These are phyloP conservation scores for Hirschioporus abietinus DNA, from an alignment of 768 basidiomycete species.

Conservation along the genomic window DNA sequence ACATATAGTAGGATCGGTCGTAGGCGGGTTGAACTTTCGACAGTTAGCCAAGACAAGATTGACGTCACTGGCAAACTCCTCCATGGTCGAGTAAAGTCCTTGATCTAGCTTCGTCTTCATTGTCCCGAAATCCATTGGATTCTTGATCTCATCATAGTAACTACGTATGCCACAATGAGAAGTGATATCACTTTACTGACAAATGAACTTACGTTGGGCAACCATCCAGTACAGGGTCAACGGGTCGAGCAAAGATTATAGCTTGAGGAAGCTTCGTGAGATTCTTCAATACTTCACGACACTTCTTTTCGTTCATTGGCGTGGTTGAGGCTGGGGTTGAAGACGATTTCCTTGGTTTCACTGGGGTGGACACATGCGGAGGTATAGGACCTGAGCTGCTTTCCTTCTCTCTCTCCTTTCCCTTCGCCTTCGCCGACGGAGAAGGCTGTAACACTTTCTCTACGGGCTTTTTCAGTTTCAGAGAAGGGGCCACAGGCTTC, in stretches of 20 bases:
- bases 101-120: conserved; percentile 63
- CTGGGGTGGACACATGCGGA: conserved; percentile 34
- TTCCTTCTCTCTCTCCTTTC: conserved; percentile 67
- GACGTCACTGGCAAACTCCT: conserved; percentile 72
- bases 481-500: conserved; percentile 16
- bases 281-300: conserved; percentile 60
- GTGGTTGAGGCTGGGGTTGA: conserved; percentile 26
- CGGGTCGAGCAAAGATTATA: conserved; percentile 71
- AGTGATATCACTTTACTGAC: not conserved
- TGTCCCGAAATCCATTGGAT: conserved; percentile 93
- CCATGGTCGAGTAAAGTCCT: conserved; percentile 73
- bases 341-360: conserved; percentile 27
- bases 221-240: conserved; percentile 77
- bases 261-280: conserved; percentile 62
- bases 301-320: conserved; percentile 79
- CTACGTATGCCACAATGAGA: conserved; percentile 32
- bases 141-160: conserved; percentile 85
- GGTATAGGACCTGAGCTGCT: conserved; percentile 23
- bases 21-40: conserved; percentile 85
- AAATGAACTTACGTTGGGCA: conserved; percentile 76
- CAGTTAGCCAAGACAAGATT: conserved; percentile 87
- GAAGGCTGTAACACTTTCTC: conserved; percentile 7
- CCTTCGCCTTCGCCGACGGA: conserved; percentile 38
- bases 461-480: conserved; percentile 9
- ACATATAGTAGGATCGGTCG: conserved; percentile 65